A percentile compares a stretch with the other conserved stretches of the same genome.
Conservation (phyloP, 331 rosid species). For the Quercus tomentella region DNA sequence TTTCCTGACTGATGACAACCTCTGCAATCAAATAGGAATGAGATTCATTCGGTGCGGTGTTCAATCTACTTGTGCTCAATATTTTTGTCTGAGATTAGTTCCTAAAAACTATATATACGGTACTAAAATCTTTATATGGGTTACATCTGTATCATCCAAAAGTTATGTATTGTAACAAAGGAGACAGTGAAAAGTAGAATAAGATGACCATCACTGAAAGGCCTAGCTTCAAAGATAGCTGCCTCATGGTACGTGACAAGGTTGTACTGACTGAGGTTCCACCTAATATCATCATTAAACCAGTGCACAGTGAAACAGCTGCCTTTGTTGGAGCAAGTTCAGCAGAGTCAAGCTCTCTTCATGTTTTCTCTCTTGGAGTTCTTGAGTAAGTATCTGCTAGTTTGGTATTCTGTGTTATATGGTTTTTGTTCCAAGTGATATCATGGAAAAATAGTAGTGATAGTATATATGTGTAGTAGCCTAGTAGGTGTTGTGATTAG, state of each 20-base stretch:
- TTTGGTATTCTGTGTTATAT: neutral
- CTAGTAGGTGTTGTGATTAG: too few relatives aligned
- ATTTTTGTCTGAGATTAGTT: neutral
- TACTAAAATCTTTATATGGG: neutral
- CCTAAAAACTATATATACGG: neutral
- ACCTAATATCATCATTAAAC: constrained; percentile 34
- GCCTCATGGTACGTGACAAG: constrained; percentile 42
- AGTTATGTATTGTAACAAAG: neutral
- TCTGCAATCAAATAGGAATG: neutral
- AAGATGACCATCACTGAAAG: constrained; percentile 38
- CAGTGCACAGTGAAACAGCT: constrained; percentile 3
- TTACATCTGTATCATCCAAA: neutral
- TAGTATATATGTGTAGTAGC: too few relatives aligned
- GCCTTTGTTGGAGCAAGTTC: constrained; percentile 61
- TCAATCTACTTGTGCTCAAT: neutral
- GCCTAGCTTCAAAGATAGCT: constrained; percentile 37
- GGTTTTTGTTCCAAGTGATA: too few relatives aligned
- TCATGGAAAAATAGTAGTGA: too few relatives aligned
- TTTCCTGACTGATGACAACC: neutral
- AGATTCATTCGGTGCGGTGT: neutral
- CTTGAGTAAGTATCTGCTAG: constrained; percentile 36
- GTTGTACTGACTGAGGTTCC: constrained; percentile 46
- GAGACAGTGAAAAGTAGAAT: neutral
- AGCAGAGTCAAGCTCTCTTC: constrained; percentile 34
- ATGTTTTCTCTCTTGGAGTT: constrained; percentile 52